These are phyloP conservation scores for Hymenoscyphus salicellus DNA, from an alignment of 2,329 filamentous ascomycete genomes.

Conservation along the genomic window DNA sequence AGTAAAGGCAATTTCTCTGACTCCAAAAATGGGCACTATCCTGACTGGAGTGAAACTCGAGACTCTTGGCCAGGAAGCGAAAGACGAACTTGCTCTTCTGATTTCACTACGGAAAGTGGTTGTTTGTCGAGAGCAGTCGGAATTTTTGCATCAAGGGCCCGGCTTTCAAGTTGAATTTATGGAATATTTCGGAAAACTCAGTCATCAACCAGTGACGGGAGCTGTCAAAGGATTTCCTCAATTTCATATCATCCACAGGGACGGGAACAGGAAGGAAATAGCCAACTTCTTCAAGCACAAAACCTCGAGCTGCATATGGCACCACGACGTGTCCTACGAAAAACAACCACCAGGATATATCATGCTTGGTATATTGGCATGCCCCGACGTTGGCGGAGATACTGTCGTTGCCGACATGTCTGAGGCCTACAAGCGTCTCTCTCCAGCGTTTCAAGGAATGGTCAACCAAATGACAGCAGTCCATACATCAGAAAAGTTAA, in stretches of 20 bases:
- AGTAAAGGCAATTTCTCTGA: slow-evolving; percentile 58
- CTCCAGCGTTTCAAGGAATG: slow-evolving; percentile 36
- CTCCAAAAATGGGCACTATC: slow-evolving; percentile 42
- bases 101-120: slow-evolving; percentile 42
- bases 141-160: slow-evolving; percentile 53
- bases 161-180: slow-evolving; percentile 62
- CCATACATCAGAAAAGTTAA: slow-evolving; percentile 55
- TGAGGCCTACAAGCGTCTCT: slow-evolving; percentile 53
- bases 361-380: slow-evolving; percentile 52
- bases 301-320: slow-evolving; percentile 64
- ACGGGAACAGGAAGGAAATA: slow-evolving; percentile 54
- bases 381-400: slow-evolving; percentile 61
- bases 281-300: slow-evolving; percentile 63
- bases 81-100: slow-evolving; percentile 44
- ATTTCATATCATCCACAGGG: slow-evolving; percentile 66
- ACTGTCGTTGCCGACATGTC: slow-evolving; percentile 71
- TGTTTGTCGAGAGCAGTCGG: slow-evolving; percentile 50
- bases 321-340: slow-evolving; percentile 69
- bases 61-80: slow-evolving; percentile 37
- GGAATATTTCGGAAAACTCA: slow-evolving; percentile 61
- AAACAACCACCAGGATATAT: slow-evolving; percentile 67
- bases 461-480: slow-evolving; percentile 61
- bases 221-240: slow-evolving; percentile 55
- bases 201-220: slow-evolving; percentile 68
- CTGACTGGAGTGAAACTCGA: slow-evolving; percentile 41